phyloP scores from a whole-genome alignment of 2,329 filamentous ascomycete species.

The Tolypocladium sp. region DNA sequence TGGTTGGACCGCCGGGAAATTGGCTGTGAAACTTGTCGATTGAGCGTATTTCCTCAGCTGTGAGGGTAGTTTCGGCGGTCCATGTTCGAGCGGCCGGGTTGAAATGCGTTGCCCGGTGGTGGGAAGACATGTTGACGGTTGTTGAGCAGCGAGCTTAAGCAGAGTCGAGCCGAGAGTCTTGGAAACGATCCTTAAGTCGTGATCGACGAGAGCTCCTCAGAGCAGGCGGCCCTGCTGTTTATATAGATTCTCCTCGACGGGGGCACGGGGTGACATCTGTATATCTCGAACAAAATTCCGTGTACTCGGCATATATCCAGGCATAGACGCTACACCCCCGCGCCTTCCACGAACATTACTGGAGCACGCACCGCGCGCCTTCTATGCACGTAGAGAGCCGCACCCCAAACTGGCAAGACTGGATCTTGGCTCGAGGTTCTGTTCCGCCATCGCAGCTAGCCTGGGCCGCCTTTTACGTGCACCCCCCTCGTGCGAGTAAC shows the following conservation, averaged over 20 bases:
- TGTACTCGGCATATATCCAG: neutral
- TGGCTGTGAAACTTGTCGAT: constrained; percentile 8
- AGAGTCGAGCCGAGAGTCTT: neutral
- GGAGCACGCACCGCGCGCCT: neutral
- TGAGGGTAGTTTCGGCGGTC: neutral
- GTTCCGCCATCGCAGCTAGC: neutral
- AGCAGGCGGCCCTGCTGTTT: neutral
- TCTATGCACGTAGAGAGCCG: neutral
- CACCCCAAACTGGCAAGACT: neutral
- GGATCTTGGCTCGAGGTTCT: neutral
- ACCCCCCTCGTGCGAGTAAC: neutral
- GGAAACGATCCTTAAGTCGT: neutral
- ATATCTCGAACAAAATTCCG: neutral
- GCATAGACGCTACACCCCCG: neutral
- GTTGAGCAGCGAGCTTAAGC: neutral
- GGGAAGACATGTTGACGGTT: constrained; percentile 1
- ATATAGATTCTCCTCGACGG: neutral
- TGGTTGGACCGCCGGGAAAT: constrained; percentile 37
- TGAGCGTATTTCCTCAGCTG: neutral
- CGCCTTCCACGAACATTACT: neutral
- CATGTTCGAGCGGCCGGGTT: constrained; percentile 7
- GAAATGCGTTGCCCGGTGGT: constrained; percentile 6
- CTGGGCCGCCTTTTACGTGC: neutral
- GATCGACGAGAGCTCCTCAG: neutral
- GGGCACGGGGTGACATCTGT: neutral